A percentile compares a stretch with the other conserved stretches of the same genome.
Evolutionary conservation across 2,329 filamentous ascomycete species (phyloP).

Genomic region (Pseudogymnoascus destructans): DNA sequence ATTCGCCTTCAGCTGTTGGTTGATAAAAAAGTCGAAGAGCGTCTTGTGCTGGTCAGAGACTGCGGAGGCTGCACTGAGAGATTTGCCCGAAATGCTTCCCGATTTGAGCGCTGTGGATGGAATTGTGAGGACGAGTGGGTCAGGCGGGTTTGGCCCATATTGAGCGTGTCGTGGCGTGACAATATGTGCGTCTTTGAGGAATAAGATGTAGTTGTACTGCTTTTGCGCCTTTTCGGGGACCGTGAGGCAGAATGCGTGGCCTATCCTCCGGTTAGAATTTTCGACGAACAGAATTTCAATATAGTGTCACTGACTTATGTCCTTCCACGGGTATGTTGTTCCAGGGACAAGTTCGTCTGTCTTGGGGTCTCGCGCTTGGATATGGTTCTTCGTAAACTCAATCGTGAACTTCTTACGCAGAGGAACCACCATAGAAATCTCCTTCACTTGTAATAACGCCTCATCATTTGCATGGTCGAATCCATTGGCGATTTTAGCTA

Average conservation of each 20-base stretch:
- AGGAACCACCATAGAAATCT: slow-evolving; percentile 53
- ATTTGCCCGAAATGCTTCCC: slow-evolving; percentile 39
- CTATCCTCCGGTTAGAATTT: slow-evolving; percentile 26
- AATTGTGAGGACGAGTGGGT: slow-evolving; percentile 53
- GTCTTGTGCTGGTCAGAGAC: slow-evolving; percentile 46
- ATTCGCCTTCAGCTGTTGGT: slow-evolving; percentile 36
- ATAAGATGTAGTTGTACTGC: slow-evolving; percentile 52
- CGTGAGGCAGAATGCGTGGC: slow-evolving; percentile 49
- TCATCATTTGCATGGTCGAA: slow-evolving; percentile 35
- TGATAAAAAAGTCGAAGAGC: slow-evolving; percentile 49
- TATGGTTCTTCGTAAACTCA: slow-evolving; percentile 44
- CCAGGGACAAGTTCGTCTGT: slow-evolving; percentile 39
- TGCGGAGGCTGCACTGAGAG: slow-evolving; percentile 35
- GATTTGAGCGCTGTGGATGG: slow-evolving; percentile 47
- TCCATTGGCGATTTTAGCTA: slow-evolving; percentile 16
- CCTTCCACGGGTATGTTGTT: slow-evolving; percentile 45
- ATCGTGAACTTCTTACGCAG: slow-evolving; percentile 57
- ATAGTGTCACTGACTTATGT: slow-evolving; percentile 39
- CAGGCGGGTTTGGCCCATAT: slow-evolving; percentile 28
- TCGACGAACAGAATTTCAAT: background rate
- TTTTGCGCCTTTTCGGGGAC: slow-evolving; percentile 52
- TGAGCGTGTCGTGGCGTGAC: slow-evolving; percentile 36
- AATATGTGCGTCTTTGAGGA: slow-evolving; percentile 40
- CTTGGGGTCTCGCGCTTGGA: slow-evolving; percentile 43
- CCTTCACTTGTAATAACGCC: slow-evolving; percentile 47